Evolutionary conservation across 805 yeast genomes (phyloP).

Genomic region (Hanseniaspora nectarophila): DNA sequence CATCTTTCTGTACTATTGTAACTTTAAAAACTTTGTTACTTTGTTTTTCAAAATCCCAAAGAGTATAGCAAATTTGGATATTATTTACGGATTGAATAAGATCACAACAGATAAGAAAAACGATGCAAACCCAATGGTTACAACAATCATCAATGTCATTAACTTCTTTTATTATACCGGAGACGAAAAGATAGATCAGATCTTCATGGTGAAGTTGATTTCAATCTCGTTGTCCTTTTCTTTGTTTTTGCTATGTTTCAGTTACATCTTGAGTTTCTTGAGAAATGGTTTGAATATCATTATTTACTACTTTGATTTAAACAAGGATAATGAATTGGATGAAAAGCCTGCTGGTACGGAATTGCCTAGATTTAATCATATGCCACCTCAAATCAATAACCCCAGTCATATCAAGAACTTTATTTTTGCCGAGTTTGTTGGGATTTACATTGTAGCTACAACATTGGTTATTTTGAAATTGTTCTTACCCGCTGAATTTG

Average conservation of each 20-base stretch:
- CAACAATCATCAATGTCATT: constrained; percentile 5
- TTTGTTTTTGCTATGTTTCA: constrained; percentile 6
- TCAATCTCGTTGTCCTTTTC: constrained; percentile 10
- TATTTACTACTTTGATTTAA: background rate
- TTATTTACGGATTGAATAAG: constrained; percentile 11
- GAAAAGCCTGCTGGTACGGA: background rate
- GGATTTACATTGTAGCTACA: constrained; percentile 11
- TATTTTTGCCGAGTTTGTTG: constrained; percentile 9
- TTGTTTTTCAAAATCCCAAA: constrained; percentile 10
- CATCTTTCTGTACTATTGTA: constrained; percentile 9
- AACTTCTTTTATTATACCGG: constrained; percentile 10
- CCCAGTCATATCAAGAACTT: constrained; percentile 13
- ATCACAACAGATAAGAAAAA: background rate
- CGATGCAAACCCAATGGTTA: constrained; percentile 3
- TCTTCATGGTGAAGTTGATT: constrained; percentile 4
- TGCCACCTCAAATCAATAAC: background rate
- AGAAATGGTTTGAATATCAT: constrained; percentile 8
- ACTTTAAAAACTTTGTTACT: constrained; percentile 10
- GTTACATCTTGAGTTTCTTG: constrained; percentile 11
- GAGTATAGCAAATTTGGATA: constrained; percentile 3
- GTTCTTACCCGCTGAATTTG: constrained; percentile 9
- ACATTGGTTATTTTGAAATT: constrained; percentile 6
- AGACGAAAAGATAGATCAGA: constrained; percentile 10
- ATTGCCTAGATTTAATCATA: background rate
- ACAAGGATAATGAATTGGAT: background rate